These are phyloP conservation scores for Stagonosporopsis chrysanthemi DNA, from an alignment of 2,329 filamentous ascomycete species.

Conservation along the genomic window DNA sequence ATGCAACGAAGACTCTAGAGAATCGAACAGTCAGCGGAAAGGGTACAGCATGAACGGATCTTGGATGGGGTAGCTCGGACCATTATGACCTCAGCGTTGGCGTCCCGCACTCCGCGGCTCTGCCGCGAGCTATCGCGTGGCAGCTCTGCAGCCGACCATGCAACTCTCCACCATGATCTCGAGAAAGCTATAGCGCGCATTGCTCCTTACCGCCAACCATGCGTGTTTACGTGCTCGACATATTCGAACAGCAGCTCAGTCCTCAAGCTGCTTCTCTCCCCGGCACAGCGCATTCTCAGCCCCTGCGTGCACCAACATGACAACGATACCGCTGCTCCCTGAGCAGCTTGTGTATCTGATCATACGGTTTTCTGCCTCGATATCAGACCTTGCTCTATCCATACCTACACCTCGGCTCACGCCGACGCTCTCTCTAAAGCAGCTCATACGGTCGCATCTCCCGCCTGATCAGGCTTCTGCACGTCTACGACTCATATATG, in stretches of 20 bases:
- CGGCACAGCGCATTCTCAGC: slow-evolving; percentile 10
- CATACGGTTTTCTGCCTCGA: slow-evolving; percentile 86
- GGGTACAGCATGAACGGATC: background rate
- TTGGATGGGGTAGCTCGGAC: background rate
- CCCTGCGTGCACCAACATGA: slow-evolving; percentile 32
- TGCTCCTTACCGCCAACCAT: slow-evolving; percentile 6
- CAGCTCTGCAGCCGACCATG: slow-evolving; percentile 11
- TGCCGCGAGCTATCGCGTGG: slow-evolving; percentile 19
- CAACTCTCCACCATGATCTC: slow-evolving; percentile 17
- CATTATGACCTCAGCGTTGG: slow-evolving; percentile 30
- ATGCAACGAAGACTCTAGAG: slow-evolving; percentile 16
- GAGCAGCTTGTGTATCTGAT: slow-evolving; percentile 71
- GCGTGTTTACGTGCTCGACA: slow-evolving; percentile 7
- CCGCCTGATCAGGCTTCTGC: slow-evolving; percentile 67
- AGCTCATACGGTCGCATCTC: slow-evolving; percentile 77
- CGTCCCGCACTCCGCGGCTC: slow-evolving; percentile 30
- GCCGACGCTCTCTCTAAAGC: slow-evolving; percentile 80
- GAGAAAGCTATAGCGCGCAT: slow-evolving; percentile 16
- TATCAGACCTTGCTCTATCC: slow-evolving; percentile 83
- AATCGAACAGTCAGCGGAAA: background rate
- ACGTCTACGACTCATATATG: slow-evolving; percentile 87
- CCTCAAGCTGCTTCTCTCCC: slow-evolving; percentile 6
- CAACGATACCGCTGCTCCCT: slow-evolving; percentile 38
- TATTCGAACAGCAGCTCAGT: slow-evolving; percentile 14
- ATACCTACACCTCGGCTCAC: slow-evolving; percentile 72